Conservation (phyloP, 768 basidiomycete genomes). For the Lenzites betulinus region DNA sequence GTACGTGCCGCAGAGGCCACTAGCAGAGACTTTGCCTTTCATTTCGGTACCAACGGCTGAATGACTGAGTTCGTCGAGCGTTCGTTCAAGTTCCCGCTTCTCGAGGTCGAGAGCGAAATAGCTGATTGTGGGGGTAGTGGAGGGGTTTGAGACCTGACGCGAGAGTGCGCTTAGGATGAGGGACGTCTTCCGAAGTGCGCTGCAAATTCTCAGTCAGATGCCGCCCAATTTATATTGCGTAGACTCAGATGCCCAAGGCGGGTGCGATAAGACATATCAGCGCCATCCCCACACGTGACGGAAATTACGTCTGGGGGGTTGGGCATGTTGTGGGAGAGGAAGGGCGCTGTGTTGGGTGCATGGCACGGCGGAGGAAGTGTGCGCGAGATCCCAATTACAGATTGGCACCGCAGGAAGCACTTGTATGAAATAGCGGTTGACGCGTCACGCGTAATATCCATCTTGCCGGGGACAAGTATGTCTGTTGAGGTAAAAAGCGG, state of each 20-base stretch:
- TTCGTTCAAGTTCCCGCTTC: slow-evolving; percentile 79
- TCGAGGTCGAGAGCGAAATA: slow-evolving; percentile 96
- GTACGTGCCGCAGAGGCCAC: slow-evolving; percentile 91
- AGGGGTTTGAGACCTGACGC: slow-evolving; percentile 43
- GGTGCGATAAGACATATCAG: slow-evolving; percentile 9
- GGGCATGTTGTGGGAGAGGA: neutral
- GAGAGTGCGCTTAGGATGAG: slow-evolving; percentile 77
- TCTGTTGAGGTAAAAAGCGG: slow-evolving; percentile 3
- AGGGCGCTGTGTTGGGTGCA: neutral
- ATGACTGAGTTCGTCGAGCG: slow-evolving; percentile 63
- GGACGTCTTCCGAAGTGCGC: slow-evolving; percentile 87
- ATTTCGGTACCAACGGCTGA: slow-evolving; percentile 66
- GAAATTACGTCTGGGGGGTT: neutral
- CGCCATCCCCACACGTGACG: slow-evolving; percentile 1
- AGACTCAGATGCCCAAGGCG: neutral
- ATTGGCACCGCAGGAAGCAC: slow-evolving; percentile 3
- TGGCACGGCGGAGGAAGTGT: slow-evolving; percentile 7
- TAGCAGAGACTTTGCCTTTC: slow-evolving; percentile 71
- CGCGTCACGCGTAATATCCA: neutral
- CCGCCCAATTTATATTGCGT: neutral
- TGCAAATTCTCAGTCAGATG: slow-evolving; percentile 33
- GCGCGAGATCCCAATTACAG: slow-evolving; percentile 9
- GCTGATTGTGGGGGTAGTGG: slow-evolving; percentile 54
- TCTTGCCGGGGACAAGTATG: neutral
- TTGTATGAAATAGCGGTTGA: neutral